Evolutionary conservation across 495 filamentous ascomycete species (phyloP).

Genomic region (Tuber melanosporum): DNA sequence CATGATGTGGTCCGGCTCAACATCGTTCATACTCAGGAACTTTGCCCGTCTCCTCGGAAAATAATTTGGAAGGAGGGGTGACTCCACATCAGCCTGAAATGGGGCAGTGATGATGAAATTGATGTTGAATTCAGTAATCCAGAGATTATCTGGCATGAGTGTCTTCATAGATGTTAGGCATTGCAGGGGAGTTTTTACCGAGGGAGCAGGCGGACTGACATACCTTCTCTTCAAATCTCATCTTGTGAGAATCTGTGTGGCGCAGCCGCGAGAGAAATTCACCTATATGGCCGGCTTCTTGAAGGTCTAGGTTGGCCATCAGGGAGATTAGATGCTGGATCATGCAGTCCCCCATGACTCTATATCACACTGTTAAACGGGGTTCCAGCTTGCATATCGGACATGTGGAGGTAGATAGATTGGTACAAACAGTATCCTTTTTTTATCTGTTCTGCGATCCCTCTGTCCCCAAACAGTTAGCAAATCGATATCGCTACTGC

Average conservation of each 20-base stretch:
- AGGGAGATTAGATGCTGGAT: neutral
- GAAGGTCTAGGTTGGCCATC: neutral
- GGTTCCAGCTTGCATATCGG: neutral
- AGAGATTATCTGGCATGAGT: slow-evolving; percentile 3
- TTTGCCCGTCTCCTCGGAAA: neutral
- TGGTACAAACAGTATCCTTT: neutral
- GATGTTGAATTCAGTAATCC: slow-evolving; percentile 4
- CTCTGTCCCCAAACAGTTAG: neutral
- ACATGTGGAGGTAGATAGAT: neutral
- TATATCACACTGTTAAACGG: neutral
- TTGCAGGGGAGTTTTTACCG: neutral
- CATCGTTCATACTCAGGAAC: neutral
- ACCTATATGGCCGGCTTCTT: neutral
- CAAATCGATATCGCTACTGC: neutral
- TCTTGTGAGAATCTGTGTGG: neutral
- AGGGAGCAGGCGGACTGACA: neutral
- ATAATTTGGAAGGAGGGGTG: neutral
- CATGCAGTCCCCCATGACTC: neutral
- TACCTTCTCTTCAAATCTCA: neutral
- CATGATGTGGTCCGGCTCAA: neutral
- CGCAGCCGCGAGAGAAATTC: neutral
- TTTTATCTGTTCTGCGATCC: neutral
- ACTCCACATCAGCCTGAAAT: neutral
- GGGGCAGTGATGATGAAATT: slow-evolving; percentile 6
- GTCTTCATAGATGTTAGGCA: neutral